Evolutionary conservation across 2,329 filamentous ascomycete species (phyloP), one percentile per base, ranked within the genome.

Genomic region (Orbilia ellipsospora): DNA sequence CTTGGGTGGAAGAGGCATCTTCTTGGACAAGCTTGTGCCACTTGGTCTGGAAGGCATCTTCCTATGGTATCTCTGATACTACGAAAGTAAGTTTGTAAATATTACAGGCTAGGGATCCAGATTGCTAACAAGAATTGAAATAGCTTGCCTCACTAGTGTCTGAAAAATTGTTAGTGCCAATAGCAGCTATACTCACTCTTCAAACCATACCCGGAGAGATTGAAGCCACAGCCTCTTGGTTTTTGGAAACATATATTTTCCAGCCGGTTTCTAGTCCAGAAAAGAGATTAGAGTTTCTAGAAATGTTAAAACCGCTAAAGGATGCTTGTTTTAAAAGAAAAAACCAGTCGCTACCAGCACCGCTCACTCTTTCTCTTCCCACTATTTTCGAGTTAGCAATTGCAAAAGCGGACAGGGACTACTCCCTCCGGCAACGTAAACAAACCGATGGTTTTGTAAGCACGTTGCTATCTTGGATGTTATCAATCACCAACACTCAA

Each of bases 361-460:
- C 26, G 5, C 52, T 45, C n/a, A 28, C 28, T 16, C 12, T 44
- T 10, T 68, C 70, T 10, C 44, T 74, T 6, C 63, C 70, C 1
- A 7, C 50, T 1, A 59, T 56, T 15, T 23, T 74, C 13, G 63
- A 74, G 16, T 56, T 74, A 16, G 70, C 70, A 26, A 74, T 64
- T 42, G 59, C 63, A 36, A 74, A 74, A 50, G 70, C 70, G 4
- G 59, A 64, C 23, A 63, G 51, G 42, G 70, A 74, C 8, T 74
- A 59, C 45, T 74, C 70, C 8, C 57, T 74, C 26, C 67, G 60
- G 13, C 70, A 74, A 28, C 63, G 70, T 8, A 61, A 55, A n/a
- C 70, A 74, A 28, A 51, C 64, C 15, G 70, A 74, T 28, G 70
- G 70, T 12, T 68, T 74, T 36, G 63, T 74, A 16, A 74, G 70